phyloP scores from a whole-genome alignment of 2,329 filamentous ascomycete species.

The Neofusicoccum laricinum region DNA sequence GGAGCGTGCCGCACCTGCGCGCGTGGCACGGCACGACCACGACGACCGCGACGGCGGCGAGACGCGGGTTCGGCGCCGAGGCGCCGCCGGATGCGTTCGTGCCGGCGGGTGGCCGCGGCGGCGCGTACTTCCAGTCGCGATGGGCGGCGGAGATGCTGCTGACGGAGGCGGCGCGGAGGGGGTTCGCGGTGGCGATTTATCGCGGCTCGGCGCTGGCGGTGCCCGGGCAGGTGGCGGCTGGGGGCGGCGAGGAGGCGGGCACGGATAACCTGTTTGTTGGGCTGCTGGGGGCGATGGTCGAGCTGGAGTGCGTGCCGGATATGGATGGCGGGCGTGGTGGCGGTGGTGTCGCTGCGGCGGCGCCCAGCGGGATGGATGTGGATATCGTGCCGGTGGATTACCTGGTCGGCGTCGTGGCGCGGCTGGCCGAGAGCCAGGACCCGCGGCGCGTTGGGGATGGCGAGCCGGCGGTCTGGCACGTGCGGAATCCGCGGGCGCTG shows the following conservation, averaged over 20 bases:
- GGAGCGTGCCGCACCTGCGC: slow-evolving; percentile 9
- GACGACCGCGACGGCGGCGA: no score
- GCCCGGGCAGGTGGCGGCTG: neutral
- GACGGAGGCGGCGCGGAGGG: neutral
- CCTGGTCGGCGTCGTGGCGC: neutral
- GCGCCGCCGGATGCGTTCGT: neutral
- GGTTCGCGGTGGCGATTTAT: neutral
- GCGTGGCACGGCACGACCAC: neutral
- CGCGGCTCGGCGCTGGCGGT: neutral
- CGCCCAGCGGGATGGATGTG: neutral
- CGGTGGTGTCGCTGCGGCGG: neutral
- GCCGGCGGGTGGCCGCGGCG: neutral
- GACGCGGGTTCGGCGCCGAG: no score
- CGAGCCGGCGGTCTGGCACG: neutral
- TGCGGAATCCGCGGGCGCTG: neutral
- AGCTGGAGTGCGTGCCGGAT: neutral
- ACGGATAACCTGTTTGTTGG: neutral
- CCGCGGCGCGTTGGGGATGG: neutral
- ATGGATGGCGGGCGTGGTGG: neutral
- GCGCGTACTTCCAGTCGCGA: slow-evolving; percentile 10
- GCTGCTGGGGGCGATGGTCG: neutral
- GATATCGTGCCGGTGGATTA: neutral
- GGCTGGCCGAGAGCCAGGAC: neutral
- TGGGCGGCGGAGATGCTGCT: slow-evolving; percentile 9
- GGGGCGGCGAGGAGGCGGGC: neutral